Percentiles rank a stretch among this genome's conserved stretches.
phyloP scores from a whole-genome alignment of 2,329 filamentous ascomycete genomes.

The Colletotrichum eleusines region DNA sequence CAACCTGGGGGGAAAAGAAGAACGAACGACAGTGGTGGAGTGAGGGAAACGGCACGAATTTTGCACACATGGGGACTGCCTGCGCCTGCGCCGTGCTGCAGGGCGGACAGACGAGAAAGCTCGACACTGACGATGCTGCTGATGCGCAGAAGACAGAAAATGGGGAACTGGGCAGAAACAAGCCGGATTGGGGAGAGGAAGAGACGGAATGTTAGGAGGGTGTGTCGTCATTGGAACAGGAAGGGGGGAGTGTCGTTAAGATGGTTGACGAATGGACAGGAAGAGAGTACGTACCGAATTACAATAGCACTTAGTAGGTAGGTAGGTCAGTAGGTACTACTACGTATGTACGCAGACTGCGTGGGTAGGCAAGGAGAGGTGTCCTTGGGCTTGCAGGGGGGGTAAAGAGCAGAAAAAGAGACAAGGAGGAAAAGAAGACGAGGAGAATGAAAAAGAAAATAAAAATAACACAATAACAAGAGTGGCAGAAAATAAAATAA shows the following conservation, averaged over 20 bases:
- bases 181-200: constrained; percentile 4
- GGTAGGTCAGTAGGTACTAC: too few species aligned
- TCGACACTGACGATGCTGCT: constrained; percentile 2
- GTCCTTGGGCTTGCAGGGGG: background rate
- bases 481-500: constrained; percentile 2
- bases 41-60: constrained; percentile 23
- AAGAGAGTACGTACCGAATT: background rate
- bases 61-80: constrained; percentile 19
- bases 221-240: constrained; percentile 18
- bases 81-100: constrained; percentile 3
- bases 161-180: constrained; percentile 28
- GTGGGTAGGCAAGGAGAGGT: background rate
- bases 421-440: background rate
- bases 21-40: constrained; percentile 11
- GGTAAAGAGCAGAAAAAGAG: background rate
- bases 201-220: constrained; percentile 1
- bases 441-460: background rate
- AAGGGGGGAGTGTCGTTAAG: constrained; percentile 17
- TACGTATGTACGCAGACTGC: too few species aligned
- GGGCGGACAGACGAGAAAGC: constrained; percentile 1
- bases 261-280: constrained; percentile 17
- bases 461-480: constrained; percentile 16
- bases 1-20: constrained; percentile 20
- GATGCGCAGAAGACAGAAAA: constrained; percentile 20
- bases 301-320: background rate